Evolutionary conservation across 2,329 filamentous ascomycete genomes (phyloP).

Genomic region (Hypoxylon sp.): DNA sequence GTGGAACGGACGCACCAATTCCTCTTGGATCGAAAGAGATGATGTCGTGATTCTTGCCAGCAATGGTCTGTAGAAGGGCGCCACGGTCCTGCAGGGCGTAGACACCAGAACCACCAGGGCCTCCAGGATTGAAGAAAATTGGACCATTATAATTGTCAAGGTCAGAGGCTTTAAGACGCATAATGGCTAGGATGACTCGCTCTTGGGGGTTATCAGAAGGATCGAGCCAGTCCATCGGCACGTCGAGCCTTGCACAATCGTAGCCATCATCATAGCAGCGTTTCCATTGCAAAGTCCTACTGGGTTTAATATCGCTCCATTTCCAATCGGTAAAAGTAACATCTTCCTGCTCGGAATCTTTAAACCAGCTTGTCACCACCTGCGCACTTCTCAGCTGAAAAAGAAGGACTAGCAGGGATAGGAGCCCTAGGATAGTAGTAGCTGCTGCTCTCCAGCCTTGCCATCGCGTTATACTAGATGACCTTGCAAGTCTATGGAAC

Average conservation of each 20-base stretch:
- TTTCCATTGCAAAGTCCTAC: constrained; percentile 47
- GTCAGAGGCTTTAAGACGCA: constrained; percentile 48
- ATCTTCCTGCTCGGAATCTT: not conserved
- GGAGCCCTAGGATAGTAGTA: not conserved
- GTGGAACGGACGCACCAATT: constrained; percentile 59
- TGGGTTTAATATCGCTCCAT: constrained; percentile 45
- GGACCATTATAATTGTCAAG: constrained; percentile 44
- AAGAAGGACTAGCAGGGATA: constrained; percentile 15
- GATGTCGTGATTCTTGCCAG: constrained; percentile 54
- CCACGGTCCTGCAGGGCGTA: constrained; percentile 47
- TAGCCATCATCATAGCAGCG: constrained; percentile 47
- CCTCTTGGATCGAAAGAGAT: constrained; percentile 62
- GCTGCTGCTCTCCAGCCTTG: constrained; percentile 6
- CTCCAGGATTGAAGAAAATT: constrained; percentile 53
- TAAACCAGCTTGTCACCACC: not conserved
- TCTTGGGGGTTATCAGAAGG: constrained; percentile 43
- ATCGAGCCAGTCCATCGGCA: constrained; percentile 54
- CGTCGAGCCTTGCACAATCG: constrained; percentile 51
- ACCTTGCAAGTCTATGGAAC: not conserved
- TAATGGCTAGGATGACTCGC: constrained; percentile 50
- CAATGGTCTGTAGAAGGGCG: constrained; percentile 52
- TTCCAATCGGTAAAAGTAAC: constrained; percentile 12
- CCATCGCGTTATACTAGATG: constrained; percentile 13
- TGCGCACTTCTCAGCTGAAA: not conserved
- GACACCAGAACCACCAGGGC: constrained; percentile 60